Evolutionary conservation across 306 rosid species (phyloP).

Genomic region (Urtica urens): DNA sequence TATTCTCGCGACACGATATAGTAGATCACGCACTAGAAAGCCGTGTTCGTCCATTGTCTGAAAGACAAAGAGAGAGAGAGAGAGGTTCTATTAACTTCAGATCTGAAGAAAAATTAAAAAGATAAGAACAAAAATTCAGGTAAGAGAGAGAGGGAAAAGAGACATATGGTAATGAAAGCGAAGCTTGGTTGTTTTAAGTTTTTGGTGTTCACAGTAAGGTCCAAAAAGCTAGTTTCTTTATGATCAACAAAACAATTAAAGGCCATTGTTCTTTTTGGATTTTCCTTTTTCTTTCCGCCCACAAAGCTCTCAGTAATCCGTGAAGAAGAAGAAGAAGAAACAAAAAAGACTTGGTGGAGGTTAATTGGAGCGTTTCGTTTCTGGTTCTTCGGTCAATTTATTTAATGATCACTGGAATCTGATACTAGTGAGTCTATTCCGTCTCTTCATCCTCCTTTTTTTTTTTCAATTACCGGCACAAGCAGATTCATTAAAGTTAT

Average conservation of each 20-base stretch:
- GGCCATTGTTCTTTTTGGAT: not conserved
- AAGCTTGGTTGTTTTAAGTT: not conserved
- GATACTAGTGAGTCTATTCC: too few relatives aligned
- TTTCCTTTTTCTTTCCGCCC: not conserved
- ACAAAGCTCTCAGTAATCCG: not conserved
- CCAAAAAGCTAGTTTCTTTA: not conserved
- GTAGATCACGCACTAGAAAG: not conserved
- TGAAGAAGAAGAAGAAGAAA: not conserved
- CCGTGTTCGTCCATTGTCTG: not conserved
- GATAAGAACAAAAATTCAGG: slow-evolving; percentile 14
- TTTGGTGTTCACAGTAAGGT: slow-evolving; percentile 5
- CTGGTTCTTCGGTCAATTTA: too few relatives aligned
- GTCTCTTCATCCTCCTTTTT: too few relatives aligned
- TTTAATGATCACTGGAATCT: too few relatives aligned
- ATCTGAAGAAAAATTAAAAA: slow-evolving; percentile 22
- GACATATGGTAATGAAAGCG: slow-evolving; percentile 6
- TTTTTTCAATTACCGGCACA: too few relatives aligned
- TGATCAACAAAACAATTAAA: not conserved
- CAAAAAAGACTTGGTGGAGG: not conserved
- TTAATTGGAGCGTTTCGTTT: not conserved
- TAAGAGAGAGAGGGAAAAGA: slow-evolving; percentile 7
- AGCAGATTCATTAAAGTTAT: too few relatives aligned
- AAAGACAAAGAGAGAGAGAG: slow-evolving; percentile 5
- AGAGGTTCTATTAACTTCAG: slow-evolving; percentile 13
- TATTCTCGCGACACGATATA: slow-evolving; percentile 4